phyloP scores from a whole-genome alignment of 2,329 filamentous ascomycete genomes.

The Achaetomium macrosporum region DNA sequence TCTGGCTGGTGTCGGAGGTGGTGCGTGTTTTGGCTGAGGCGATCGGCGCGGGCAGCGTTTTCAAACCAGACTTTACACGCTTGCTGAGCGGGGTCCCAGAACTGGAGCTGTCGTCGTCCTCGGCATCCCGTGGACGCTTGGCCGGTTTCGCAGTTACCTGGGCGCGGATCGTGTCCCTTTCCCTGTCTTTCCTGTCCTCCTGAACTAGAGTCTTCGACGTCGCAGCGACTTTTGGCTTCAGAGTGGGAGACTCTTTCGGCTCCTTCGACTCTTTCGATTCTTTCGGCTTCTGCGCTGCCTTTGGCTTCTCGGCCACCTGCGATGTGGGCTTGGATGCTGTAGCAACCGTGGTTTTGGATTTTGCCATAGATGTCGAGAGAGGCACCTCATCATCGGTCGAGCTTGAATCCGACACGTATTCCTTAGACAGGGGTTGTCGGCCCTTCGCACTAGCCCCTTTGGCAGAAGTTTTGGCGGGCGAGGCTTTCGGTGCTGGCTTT shows the following conservation, averaged over 20 bases:
- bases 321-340: slow-evolving; percentile 22
- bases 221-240: slow-evolving; percentile 35
- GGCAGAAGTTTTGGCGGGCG: slow-evolving; percentile 39
- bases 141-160: slow-evolving; percentile 25
- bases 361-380: slow-evolving; percentile 32
- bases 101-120: slow-evolving; percentile 54
- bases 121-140: slow-evolving; percentile 48
- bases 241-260: slow-evolving; percentile 22
- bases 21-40: slow-evolving; percentile 37
- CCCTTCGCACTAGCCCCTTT: slow-evolving; percentile 35
- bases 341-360: slow-evolving; percentile 15
- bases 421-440: slow-evolving; percentile 48
- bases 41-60: slow-evolving; percentile 10
- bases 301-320: slow-evolving; percentile 22
- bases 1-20: slow-evolving; percentile 42
- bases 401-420: slow-evolving; percentile 51
- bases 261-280: slow-evolving; percentile 22
- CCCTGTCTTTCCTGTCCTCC: slow-evolving; percentile 24
- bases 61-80: slow-evolving; percentile 42
- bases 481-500: slow-evolving; percentile 34
- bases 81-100: slow-evolving; percentile 54
- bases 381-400: slow-evolving; percentile 48
- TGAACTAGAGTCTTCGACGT: slow-evolving; percentile 13
- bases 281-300: slow-evolving; percentile 23
- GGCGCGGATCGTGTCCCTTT: slow-evolving; percentile 31